Conservation (phyloP, 2,329 filamentous ascomycete genomes). For the Cladophialophora yegresii region DNA sequence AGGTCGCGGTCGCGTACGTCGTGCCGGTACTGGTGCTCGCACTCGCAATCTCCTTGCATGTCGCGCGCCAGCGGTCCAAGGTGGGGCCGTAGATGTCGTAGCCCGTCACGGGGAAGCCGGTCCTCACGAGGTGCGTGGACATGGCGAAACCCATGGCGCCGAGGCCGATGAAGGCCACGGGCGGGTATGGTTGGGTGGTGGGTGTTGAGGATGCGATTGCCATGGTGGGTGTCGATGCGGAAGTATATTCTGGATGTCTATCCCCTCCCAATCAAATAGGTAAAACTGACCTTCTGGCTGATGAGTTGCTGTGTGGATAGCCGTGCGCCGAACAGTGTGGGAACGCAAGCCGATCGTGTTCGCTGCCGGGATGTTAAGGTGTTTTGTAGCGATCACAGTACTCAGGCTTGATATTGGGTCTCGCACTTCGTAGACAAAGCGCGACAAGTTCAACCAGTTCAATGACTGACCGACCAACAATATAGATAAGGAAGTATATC, state of each 20-base stretch:
- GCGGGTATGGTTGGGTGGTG: conserved; percentile 44
- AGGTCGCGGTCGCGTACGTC: conserved; percentile 57
- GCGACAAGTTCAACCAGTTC: no score
- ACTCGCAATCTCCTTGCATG: conserved; percentile 61
- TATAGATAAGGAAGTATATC: no score
- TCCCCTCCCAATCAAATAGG: no score
- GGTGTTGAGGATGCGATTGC: conserved; percentile 1
- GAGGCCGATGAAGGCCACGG: conserved; percentile 70
- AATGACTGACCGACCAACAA: no score
- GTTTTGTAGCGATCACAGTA: no score
- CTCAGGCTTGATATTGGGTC: no score
- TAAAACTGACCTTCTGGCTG: no score
- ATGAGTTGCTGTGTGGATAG: no score
- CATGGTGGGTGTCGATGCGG: not conserved
- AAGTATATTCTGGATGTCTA: no score
- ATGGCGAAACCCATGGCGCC: conserved; percentile 83
- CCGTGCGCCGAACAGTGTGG: no score
- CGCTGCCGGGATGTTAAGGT: not conserved
- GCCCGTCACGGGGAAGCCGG: conserved; percentile 67
- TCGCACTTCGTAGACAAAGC: no score
- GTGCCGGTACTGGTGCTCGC: conserved; percentile 50
- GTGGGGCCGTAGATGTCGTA: conserved; percentile 71
- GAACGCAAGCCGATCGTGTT: not conserved
- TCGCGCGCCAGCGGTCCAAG: conserved; percentile 64
- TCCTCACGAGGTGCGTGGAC: conserved; percentile 70